phyloP scores from a whole-genome alignment of 2,329 filamentous ascomycete genomes.

The Hypoxylon sp. region DNA sequence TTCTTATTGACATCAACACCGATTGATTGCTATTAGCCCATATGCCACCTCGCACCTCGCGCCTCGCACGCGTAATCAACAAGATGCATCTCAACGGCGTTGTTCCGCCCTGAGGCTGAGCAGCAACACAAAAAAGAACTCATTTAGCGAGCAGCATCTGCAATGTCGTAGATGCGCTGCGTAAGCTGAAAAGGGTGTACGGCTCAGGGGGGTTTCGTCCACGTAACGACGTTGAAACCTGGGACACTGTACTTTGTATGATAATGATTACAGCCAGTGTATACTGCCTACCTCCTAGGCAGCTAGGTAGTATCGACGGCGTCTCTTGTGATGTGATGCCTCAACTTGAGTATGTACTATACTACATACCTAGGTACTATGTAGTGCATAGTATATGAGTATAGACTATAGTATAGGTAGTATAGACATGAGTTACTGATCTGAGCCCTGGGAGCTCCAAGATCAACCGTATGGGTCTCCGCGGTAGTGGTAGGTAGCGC shows the following conservation, averaged over 20 bases:
- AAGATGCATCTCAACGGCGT: constrained; percentile 1
- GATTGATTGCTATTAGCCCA: neutral
- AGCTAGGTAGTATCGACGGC: neutral
- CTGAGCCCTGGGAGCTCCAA: constrained; percentile 29
- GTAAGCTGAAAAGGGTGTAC: constrained; percentile 3
- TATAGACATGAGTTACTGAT: constrained; percentile 20
- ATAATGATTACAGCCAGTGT: no score
- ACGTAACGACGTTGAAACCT: constrained; percentile 11
- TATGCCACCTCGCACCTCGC: no score
- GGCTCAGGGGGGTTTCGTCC: neutral
- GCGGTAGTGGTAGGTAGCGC: constrained; percentile 23
- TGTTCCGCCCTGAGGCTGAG: constrained; percentile 28
- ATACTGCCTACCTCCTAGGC: no score
- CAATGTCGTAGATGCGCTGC: constrained; percentile 5
- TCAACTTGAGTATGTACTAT: neutral
- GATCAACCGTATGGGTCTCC: constrained; percentile 29
- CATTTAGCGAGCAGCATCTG: constrained; percentile 17
- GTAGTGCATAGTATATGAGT: no score
- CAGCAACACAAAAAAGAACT: constrained; percentile 22
- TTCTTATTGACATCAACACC: neutral
- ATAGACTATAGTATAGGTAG: no score
- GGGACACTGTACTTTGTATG: constrained; percentile 11
- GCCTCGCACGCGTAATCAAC: neutral
- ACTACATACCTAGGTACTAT: no score
- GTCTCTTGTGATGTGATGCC: neutral